Evolutionary conservation across 2,329 filamentous ascomycete genomes (phyloP), one percentile per base, ranked within the genome.

Genomic region (Coniochaeta sp.): DNA sequence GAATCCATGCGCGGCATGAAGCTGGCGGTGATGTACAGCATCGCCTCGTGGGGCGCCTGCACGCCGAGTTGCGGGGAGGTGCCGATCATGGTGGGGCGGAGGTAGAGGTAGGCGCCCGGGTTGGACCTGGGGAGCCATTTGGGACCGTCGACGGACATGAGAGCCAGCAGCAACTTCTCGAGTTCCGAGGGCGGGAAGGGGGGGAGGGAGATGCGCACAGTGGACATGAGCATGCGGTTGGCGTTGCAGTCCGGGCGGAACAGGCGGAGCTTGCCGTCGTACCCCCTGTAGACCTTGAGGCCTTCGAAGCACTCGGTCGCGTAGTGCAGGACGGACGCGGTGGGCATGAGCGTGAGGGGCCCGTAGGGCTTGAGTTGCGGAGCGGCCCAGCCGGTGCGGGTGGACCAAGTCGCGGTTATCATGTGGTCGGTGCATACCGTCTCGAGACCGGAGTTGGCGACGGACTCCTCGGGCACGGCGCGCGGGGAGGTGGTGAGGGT

Each of bases 301-400:
- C 90, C 90, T 71, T 95, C 90, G 71, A 95, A 95, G 69, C 90
- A 95, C 70, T 92, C 87, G 47, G 89, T 95, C 10, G 89, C 90
- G 70, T 95, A 95, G 76, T 95, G 90, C 54, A 95, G 78, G 55
- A 85, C 83, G 3, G 84, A 88, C 13, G 89, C 88, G 4, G 86
- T 91, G 31, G 90, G 90, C 73, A 89, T 86, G 62, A 95, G 82
- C 56, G 78, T 78, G 50, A 95, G 72, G 10, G 88, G 86, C 0
- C 87, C 87, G 68, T 89, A 94, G 24, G 89, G 87, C 65, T 82
- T 81, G 53, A 95, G 78, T 60, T 86, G 78, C 1, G 90, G 90
- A 1, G 79, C 75, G 32, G 78, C 76, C 90, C 90, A 95, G 60
- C 90, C 90, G 18, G 70, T 64, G 40, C 72, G 65, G 20, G 67